Evolutionary conservation across 1,284 basidiomycete genomes (phyloP), one percentile per base, ranked within the genome.

Genomic region (Thelephora terrestris): DNA sequence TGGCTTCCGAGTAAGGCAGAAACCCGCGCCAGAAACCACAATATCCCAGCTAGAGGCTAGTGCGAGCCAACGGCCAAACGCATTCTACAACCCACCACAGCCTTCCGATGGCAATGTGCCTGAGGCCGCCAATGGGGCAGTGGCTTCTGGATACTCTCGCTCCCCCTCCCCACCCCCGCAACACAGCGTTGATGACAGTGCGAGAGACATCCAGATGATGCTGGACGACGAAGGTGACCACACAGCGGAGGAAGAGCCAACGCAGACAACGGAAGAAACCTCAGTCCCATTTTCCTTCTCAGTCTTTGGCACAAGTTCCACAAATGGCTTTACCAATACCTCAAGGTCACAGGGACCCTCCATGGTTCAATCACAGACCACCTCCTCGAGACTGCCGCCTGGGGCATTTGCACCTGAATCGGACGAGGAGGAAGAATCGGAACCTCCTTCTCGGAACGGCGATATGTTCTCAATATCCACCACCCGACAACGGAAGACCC

Each of bases 41-140:
- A 79, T 77, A n/a, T 75, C 79, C 44, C 71, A 70, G 1, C 59
- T 60, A 5, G 50, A 59, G 2, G 68, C 67, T 14, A 70, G 71
- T 20, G 78, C 79, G 1, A 71, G 70, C 47, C 64, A 65, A 38
- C 67, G 68, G 2, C 69, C 66, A 29, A 83, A 82, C 54, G 80
- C 80, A 4, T 83, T 83, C 58, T 82, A 76, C 57, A 67, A 71
- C 36, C 78, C 78, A 0, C 70, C 76, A 4, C 49, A 32, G 14
- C 12, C 29, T 32, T 32, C 29, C 12, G 50, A 53, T 24, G 51
- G 53, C 48, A 39, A 48, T n/a, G 27, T 45, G 25, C 42, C 47
- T 7, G 46, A 46, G 7, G 36, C 18, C 47, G 36, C 18, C 47
- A 24, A 45, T 46, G 23, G 50, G 48, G 45, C 42, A 50, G 20